These are phyloP conservation scores for Bothriochloa decipiens DNA, from an alignment of 176 grass and related monocot genomes.

Conservation along the genomic window DNA sequence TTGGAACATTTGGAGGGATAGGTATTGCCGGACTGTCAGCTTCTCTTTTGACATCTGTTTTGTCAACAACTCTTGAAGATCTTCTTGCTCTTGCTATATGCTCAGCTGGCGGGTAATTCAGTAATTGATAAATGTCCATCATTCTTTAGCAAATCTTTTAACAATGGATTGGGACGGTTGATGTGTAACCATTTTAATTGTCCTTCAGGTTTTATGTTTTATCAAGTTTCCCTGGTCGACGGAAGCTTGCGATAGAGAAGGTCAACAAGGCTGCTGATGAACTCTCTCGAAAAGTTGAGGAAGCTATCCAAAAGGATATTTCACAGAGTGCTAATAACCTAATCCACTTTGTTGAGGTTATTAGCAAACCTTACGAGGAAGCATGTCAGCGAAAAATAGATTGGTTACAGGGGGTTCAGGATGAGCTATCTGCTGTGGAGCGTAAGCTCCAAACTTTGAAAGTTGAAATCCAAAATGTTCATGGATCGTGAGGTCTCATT, in stretches of 20 bases:
- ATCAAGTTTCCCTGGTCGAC: constrained; percentile 75
- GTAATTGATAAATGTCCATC: constrained; percentile 28
- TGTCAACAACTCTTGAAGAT: constrained; percentile 88
- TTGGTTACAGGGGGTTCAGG: constrained; percentile 57
- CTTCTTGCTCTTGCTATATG: constrained; percentile 95
- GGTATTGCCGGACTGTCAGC: constrained; percentile 86
- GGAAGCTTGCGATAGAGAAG: constrained; percentile 67
- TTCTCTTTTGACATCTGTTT: constrained; percentile 91
- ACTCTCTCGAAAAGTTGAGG: constrained; percentile 63
- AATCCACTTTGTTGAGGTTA: constrained; percentile 60
- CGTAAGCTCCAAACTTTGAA: constrained; percentile 78
- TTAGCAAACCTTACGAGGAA: constrained; percentile 73
- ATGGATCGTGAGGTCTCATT: constrained; percentile 43
- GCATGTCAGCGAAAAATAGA: constrained; percentile 75
- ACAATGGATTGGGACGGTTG: constrained; percentile 13
- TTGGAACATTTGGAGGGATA: constrained; percentile 93
- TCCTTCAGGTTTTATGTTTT: constrained; percentile 70
- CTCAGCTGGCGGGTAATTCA: constrained; percentile 90
- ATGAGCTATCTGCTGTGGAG: constrained; percentile 58
- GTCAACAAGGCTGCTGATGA: constrained; percentile 66
- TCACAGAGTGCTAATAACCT: constrained; percentile 57
- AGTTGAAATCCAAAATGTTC: constrained; percentile 87
- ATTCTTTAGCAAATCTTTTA: constrained; percentile 1
- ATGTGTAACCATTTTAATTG: not conserved
- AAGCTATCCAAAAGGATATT: constrained; percentile 85